Evolutionary conservation across 371 early-diverging fungal species (phyloP).

Genomic region (Fennellomyces sp.): DNA sequence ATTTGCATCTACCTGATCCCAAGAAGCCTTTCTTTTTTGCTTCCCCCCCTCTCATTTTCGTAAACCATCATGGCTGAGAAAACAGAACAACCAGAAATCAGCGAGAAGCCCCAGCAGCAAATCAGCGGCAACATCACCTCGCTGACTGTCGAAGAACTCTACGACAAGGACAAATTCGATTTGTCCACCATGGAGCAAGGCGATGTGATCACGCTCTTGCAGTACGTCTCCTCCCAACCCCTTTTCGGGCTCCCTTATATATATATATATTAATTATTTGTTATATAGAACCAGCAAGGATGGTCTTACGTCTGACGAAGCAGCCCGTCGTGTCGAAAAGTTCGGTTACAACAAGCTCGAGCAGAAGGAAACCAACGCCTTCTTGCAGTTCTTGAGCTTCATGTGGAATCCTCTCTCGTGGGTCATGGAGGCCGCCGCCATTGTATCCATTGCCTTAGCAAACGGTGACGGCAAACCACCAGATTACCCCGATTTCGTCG

Average conservation of each 20-base stretch:
- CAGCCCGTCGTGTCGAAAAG: constrained; percentile 62
- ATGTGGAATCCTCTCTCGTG: constrained; percentile 84
- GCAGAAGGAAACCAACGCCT: constrained; percentile 77
- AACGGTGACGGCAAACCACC: constrained; percentile 69
- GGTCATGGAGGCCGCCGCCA: constrained; percentile 81
- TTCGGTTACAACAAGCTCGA: constrained; percentile 76
- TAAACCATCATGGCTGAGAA: constrained; percentile 19
- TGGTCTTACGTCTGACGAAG: constrained; percentile 71
- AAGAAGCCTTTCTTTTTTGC: background rate
- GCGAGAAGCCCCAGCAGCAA: constrained; percentile 7
- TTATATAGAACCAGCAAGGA: constrained; percentile 38
- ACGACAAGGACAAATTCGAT: constrained; percentile 82
- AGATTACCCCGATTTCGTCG: constrained; percentile 88
- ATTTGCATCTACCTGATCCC: constrained; percentile 5
- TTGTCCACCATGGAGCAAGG: constrained; percentile 78
- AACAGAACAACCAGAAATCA: constrained; percentile 8
- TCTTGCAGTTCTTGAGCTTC: constrained; percentile 87
- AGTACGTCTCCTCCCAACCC: constrained; percentile 34
- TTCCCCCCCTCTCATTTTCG: background rate
- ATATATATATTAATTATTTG: background rate
- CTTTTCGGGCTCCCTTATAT: background rate
- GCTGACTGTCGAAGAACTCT: constrained; percentile 72
- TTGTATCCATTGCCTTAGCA: constrained; percentile 73
- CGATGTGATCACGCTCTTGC: constrained; percentile 71
- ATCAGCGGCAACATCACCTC: constrained; percentile 18